These are phyloP conservation scores for Fusarium sp. DNA, from an alignment of 2,329 filamentous ascomycete species.

Conservation along the genomic window DNA sequence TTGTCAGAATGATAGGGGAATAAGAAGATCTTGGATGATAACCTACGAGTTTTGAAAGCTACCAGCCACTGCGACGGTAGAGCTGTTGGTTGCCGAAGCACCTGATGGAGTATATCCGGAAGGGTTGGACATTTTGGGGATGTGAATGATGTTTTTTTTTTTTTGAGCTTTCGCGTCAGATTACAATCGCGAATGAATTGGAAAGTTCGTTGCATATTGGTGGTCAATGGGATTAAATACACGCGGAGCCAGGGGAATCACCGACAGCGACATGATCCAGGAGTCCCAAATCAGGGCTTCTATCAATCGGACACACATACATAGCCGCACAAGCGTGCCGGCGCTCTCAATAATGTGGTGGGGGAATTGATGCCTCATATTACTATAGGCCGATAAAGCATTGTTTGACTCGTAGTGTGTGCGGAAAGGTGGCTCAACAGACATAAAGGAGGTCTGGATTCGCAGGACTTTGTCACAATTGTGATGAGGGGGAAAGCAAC, in stretches of 20 bases:
- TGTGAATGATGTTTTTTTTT: not conserved
- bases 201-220: not conserved
- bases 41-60: not conserved
- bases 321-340: not conserved
- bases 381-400: not conserved
- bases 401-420: not conserved
- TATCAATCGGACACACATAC: not conserved
- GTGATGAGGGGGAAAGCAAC: not conserved
- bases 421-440: not conserved
- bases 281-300: not conserved
- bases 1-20: accelerated
- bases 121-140: not conserved
- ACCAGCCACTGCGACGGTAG: not conserved
- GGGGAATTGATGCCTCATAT: not conserved
- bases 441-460: not conserved
- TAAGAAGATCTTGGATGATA: not conserved
- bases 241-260: not conserved
- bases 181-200: not conserved
- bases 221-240: not conserved
- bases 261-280: not conserved
- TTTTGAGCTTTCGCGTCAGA: not conserved
- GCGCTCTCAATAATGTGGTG: not conserved
- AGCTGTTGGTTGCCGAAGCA: not conserved
- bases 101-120: not conserved
- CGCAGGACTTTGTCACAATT: not conserved